A percentile compares a stretch with the other conserved stretches of the same genome.
These are phyloP conservation scores for Paradendryphiella salina DNA, from an alignment of 2,329 filamentous ascomycete genomes.

Conservation along the genomic window DNA sequence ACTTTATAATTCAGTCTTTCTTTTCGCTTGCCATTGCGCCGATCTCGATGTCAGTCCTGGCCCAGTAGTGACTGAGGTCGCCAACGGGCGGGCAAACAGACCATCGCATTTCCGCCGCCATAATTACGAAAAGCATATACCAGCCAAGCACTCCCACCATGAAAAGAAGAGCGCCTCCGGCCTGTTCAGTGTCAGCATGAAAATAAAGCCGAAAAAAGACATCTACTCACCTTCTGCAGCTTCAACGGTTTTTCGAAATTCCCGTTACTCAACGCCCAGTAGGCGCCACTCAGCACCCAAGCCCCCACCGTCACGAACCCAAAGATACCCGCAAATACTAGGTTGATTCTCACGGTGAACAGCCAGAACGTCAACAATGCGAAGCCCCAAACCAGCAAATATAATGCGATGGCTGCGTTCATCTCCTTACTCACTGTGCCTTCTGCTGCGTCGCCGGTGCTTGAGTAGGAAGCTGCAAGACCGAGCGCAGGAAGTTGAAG, in stretches of 20 bases:
- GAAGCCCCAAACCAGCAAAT: constrained; percentile 59
- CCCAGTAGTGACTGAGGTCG: constrained; percentile 57
- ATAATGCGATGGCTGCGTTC: constrained; percentile 56
- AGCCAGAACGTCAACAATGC: constrained; percentile 57
- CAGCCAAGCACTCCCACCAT: constrained; percentile 55
- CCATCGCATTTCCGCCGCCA: constrained; percentile 58
- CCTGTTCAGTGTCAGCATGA: constrained; percentile 21
- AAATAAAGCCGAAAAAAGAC: not conserved
- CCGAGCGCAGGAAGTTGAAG: constrained; percentile 56
- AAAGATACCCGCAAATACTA: constrained; percentile 56
- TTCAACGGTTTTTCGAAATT: constrained; percentile 49
- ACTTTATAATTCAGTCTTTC: constrained; percentile 21
- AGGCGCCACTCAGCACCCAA: constrained; percentile 55
- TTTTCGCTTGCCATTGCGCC: constrained; percentile 33
- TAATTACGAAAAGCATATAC: constrained; percentile 60
- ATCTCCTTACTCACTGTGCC: constrained; percentile 51
- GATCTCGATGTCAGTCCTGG: constrained; percentile 33
- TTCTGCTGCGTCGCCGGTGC: constrained; percentile 50
- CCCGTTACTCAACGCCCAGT: constrained; percentile 54
- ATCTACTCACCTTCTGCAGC: constrained; percentile 52
- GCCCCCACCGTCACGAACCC: constrained; percentile 51
- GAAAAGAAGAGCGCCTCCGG: constrained; percentile 49
- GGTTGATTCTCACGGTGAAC: constrained; percentile 57
- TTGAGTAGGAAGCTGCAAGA: constrained; percentile 51
- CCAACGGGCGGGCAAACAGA: constrained; percentile 55